Evolutionary conservation across 495 filamentous ascomycete genomes (phyloP).

Genomic region (Neurospora terricola): DNA sequence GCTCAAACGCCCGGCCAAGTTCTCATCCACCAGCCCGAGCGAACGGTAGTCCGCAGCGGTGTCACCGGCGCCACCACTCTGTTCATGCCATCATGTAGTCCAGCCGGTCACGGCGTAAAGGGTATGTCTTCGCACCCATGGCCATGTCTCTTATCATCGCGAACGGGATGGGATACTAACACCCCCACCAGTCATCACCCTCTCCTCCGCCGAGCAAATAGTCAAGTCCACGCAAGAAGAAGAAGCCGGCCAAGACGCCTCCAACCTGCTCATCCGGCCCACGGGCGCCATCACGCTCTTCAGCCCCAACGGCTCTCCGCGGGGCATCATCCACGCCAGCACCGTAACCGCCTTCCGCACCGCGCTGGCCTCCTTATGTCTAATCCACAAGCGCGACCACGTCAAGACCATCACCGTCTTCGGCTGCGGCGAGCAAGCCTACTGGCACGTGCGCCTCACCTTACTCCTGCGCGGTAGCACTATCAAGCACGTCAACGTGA

Average conservation of each 20-base stretch:
- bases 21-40: constrained; percentile 61
- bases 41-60: constrained; percentile 54
- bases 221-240: background rate
- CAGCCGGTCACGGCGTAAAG: constrained; percentile 39
- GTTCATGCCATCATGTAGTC: constrained; percentile 75
- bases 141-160: background rate
- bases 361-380: constrained; percentile 66
- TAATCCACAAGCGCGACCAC: constrained; percentile 58
- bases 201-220: constrained; percentile 14
- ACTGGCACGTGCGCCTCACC: constrained; percentile 84
- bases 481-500: constrained; percentile 67
- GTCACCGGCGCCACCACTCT: constrained; percentile 71
- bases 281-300: constrained; percentile 72
- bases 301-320: constrained; percentile 50
- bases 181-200: constrained; percentile 24
- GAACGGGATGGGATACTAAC: background rate
- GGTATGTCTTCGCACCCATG: constrained; percentile 22
- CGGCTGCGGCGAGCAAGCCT: constrained; percentile 83
- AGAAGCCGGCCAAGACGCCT: constrained; percentile 6
- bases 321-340: constrained; percentile 73
- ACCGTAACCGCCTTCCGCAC: constrained; percentile 91
- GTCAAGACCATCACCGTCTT: constrained; percentile 74
- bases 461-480: constrained; percentile 62
- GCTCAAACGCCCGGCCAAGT: constrained; percentile 37
- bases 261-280: constrained; percentile 45